These are phyloP conservation scores for Entonaema liquescens DNA, from an alignment of 495 filamentous ascomycete genomes.

Conservation along the genomic window DNA sequence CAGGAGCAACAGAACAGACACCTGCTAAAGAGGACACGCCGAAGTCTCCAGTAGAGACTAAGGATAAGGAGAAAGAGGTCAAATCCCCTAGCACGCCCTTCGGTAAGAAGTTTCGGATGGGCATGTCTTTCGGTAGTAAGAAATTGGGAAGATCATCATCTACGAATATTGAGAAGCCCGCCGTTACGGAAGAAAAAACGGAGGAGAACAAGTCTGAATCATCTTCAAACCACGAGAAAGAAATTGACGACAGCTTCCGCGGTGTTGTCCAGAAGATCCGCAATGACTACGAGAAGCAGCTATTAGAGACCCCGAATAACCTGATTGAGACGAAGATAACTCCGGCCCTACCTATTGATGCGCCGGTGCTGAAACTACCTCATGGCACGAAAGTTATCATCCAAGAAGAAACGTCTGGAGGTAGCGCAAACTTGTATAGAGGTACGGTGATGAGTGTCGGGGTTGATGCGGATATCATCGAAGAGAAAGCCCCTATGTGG, in stretches of 20 bases:
- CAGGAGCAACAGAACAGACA: constrained; percentile 48
- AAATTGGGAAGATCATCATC: constrained; percentile 81
- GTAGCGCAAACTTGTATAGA: constrained; percentile 89
- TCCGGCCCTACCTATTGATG: constrained; percentile 83
- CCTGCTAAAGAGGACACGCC: constrained; percentile 47
- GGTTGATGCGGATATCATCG: constrained; percentile 80
- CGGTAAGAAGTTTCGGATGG: constrained; percentile 87
- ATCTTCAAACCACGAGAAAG: constrained; percentile 82
- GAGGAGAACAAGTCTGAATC: constrained; percentile 66
- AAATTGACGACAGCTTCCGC: constrained; percentile 81
- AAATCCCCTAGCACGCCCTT: constrained; percentile 78
- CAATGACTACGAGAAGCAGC: constrained; percentile 76
- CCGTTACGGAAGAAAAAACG: constrained; percentile 72
- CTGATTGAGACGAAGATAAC: constrained; percentile 70
- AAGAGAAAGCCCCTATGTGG: constrained; percentile 88
- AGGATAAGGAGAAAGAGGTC: constrained; percentile 65
- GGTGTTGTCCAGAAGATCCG: constrained; percentile 82
- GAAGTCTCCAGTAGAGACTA: constrained; percentile 67
- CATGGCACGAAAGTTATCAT: constrained; percentile 85
- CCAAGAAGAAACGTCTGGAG: constrained; percentile 92
- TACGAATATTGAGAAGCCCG: constrained; percentile 75
- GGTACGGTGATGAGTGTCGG: constrained; percentile 83
- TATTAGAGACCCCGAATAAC: constrained; percentile 62
- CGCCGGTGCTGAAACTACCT: constrained; percentile 83
- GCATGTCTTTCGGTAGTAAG: constrained; percentile 80